These are phyloP conservation scores for Bremia lactucae DNA, from an alignment of 352 stramenopile genomes.

Conservation along the genomic window DNA sequence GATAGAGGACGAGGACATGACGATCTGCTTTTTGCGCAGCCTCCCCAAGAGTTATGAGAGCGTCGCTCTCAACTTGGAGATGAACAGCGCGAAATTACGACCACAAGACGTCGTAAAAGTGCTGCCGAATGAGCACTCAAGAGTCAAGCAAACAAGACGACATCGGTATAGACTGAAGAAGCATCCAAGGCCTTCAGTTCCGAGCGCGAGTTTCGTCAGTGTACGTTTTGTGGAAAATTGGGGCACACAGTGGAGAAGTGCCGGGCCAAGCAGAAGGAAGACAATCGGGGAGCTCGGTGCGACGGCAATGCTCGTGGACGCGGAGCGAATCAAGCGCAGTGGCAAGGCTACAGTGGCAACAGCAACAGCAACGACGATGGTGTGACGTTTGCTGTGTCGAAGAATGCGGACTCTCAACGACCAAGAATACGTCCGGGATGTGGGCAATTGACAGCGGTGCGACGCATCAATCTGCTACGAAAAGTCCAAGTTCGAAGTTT, in stretches of 20 bases:
- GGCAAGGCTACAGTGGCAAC: not conserved
- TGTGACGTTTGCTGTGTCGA: not conserved
- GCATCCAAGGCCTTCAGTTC: not conserved
- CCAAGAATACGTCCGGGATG: no score
- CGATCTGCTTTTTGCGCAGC: no score
- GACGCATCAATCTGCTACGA: not conserved
- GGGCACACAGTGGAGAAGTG: not conserved
- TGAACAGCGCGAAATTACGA: no score
- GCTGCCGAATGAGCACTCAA: not conserved
- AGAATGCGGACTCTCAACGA: no score
- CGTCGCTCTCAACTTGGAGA: no score
- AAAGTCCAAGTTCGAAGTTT: not conserved
- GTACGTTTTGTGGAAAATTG: not conserved
- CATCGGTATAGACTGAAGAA: not conserved
- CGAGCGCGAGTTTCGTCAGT: not conserved
- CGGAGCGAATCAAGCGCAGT: not conserved
- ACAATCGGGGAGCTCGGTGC: not conserved
- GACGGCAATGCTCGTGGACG: not conserved
- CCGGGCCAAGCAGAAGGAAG: constrained; percentile 1
- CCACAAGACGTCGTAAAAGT: no score
- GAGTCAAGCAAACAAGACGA: not conserved
- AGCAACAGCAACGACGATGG: not conserved
- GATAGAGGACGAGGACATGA: no score
- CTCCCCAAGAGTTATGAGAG: no score
- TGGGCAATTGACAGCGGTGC: not conserved